phyloP scores from a whole-genome alignment of 129 eudicot genomes.

The Solidago caesia region DNA sequence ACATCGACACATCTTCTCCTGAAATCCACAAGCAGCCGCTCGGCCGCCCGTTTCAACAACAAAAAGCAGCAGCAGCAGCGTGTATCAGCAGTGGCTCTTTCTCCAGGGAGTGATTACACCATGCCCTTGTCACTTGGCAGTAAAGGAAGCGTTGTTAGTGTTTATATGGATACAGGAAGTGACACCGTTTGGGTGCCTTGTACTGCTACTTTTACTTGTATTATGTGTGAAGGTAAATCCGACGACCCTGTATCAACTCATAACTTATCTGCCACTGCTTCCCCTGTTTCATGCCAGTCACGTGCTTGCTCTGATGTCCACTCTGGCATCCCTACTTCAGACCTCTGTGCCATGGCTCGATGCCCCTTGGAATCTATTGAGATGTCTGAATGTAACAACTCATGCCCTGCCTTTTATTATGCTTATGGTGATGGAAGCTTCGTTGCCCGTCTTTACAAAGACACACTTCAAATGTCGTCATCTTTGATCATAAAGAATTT shows the following conservation, averaged over 20 bases:
- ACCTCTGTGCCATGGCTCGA: slow-evolving; percentile 76
- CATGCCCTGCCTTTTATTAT: slow-evolving; percentile 74
- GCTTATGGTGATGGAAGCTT: slow-evolving; percentile 98
- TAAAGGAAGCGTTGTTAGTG: slow-evolving; percentile 39
- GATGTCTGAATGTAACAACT: slow-evolving; percentile 49
- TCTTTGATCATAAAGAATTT: slow-evolving; percentile 41
- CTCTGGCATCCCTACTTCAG: slow-evolving; percentile 54
- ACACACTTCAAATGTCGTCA: slow-evolving; percentile 44
- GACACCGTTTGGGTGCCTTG: slow-evolving; percentile 94
- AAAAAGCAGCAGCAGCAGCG: slow-evolving; percentile 26
- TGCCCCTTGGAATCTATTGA: slow-evolving; percentile 83
- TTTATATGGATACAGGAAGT: slow-evolving; percentile 92
- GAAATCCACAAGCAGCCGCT: slow-evolving; percentile 72
- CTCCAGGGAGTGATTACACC: slow-evolving; percentile 83
- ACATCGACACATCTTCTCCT: slow-evolving; percentile 60
- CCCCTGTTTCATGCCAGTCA: slow-evolving; percentile 66
- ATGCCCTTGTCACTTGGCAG: slow-evolving; percentile 60
- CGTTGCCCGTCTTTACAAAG: slow-evolving; percentile 51
- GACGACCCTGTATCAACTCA: slow-evolving; percentile 45
- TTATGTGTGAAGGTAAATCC: slow-evolving; percentile 75
- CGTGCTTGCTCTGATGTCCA: slow-evolving; percentile 76
- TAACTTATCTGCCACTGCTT: slow-evolving; percentile 48
- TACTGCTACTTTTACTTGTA: slow-evolving; percentile 57
- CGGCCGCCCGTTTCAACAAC: slow-evolving; percentile 68
- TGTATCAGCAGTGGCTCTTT: slow-evolving; percentile 68